Evolutionary conservation across 352 stramenopile species (phyloP).

Genomic region (Pythium brassicae): DNA sequence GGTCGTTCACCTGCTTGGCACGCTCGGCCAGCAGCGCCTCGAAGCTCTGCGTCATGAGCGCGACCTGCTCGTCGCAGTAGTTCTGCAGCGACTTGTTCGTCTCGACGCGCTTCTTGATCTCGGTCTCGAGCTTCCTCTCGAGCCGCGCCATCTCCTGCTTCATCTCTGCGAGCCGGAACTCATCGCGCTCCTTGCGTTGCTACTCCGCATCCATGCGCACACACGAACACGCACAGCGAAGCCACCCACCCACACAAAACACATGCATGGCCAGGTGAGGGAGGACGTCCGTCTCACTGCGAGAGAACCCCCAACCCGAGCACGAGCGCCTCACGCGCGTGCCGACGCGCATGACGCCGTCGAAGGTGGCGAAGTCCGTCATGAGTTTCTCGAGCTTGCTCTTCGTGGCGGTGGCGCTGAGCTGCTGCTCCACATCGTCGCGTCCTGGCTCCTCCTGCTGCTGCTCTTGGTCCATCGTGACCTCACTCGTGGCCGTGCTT

Average conservation of each 20-base stretch:
- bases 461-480: conserved; percentile 2
- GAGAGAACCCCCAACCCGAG: background rate
- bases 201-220: conserved; percentile 9
- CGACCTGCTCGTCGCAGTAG: conserved; percentile 87
- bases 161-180: conserved; percentile 91
- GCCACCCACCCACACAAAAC: no score
- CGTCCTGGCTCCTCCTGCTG: conserved; percentile 4
- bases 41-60: conserved; percentile 79
- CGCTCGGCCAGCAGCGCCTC: conserved; percentile 77
- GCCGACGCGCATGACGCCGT: conserved; percentile 84
- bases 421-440: conserved; percentile 19
- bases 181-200: conserved; percentile 91
- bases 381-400: conserved; percentile 84
- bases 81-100: conserved; percentile 92
- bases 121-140: conserved; percentile 88
- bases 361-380: conserved; percentile 79
- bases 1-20: conserved; percentile 63
- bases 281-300: no score
- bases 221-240: background rate
- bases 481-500: background rate
- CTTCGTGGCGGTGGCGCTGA: conserved; percentile 71
- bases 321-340: conserved; percentile 36
- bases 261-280: no score
- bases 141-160: conserved; percentile 88
- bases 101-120: conserved; percentile 93